These are phyloP conservation scores for Graphiopsis chlorocephala DNA, from an alignment of 2,329 filamentous ascomycete species.

Conservation along the genomic window DNA sequence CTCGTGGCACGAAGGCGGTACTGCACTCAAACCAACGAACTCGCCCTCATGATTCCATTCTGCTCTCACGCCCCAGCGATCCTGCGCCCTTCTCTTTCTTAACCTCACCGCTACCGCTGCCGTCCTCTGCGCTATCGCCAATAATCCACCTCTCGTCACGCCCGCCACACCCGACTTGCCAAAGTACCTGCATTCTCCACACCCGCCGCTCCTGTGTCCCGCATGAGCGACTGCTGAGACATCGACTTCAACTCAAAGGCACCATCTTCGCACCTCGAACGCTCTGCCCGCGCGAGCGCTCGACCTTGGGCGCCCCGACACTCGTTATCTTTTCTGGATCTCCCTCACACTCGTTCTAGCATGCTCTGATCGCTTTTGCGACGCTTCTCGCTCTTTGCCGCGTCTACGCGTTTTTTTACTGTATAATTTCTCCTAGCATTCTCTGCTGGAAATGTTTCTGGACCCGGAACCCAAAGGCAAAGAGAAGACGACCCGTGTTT, in stretches of 20 bases:
- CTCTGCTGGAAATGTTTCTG: conserved; percentile 31
- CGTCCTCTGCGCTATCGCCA: neutral
- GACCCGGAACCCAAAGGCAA: conserved; percentile 29
- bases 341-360: conserved; percentile 22
- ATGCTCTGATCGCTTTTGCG: conserved; percentile 20
- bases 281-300: conserved; percentile 12
- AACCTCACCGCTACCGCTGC: neutral
- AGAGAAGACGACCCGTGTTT: conserved; percentile 15
- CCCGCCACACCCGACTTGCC: neutral
- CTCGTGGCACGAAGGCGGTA: conserved; percentile 2
- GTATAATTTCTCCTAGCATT: conserved; percentile 8
- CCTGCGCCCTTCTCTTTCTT: neutral
- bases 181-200: neutral
- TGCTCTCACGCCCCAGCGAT: neutral
- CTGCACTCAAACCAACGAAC: conserved; percentile 1
- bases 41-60: neutral
- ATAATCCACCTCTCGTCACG: conserved; percentile 8
- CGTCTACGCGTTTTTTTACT: conserved; percentile 7
- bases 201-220: conserved; percentile 21
- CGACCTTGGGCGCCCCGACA: conserved; percentile 6
- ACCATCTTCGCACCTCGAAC: neutral
- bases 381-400: neutral
- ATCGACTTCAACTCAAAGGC: conserved; percentile 15
- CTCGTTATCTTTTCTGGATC: conserved; percentile 5
- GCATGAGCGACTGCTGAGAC: conserved; percentile 28